These are phyloP conservation scores for Artemisia argyi DNA, from an alignment of 129 eudicot genomes.

Conservation along the genomic window DNA sequence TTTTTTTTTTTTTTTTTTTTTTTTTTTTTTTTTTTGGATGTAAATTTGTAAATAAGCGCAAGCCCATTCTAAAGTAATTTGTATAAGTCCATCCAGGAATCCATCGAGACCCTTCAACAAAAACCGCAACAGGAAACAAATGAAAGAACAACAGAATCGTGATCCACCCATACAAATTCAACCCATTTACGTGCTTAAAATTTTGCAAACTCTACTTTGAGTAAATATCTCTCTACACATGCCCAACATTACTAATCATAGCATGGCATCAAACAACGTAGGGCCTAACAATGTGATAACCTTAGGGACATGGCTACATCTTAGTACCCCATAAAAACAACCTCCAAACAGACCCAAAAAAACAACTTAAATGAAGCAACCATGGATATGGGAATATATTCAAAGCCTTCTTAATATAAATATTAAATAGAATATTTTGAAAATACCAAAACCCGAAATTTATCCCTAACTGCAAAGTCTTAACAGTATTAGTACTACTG, in stretches of 20 bases:
- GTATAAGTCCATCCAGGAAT: constrained; percentile 46
- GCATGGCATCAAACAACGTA: constrained; percentile 89
- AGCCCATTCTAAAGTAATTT: too few species aligned
- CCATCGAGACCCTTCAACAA: constrained; percentile 96
- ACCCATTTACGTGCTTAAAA: constrained; percentile 86
- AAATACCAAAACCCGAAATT: constrained; percentile 92
- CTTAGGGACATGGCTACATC: too few species aligned
- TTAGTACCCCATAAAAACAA: too few species aligned
- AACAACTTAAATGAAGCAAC: constrained; percentile 84
- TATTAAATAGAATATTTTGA: constrained; percentile 87
- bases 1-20: too few species aligned
- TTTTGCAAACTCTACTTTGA: constrained; percentile 82
- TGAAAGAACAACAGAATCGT: constrained; percentile 70
- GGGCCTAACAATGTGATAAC: constrained; percentile 93
- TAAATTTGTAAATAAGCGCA: too few species aligned
- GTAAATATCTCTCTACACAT: constrained; percentile 78
- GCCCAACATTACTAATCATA: constrained; percentile 91
- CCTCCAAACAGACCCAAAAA: too few species aligned
- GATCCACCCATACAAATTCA: constrained; percentile 91
- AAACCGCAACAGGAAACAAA: constrained; percentile 84
- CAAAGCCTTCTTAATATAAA: constrained; percentile 71
- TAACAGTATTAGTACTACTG: constrained; percentile 36
- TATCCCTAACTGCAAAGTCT: constrained; percentile 64
- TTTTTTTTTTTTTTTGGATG: too few species aligned
- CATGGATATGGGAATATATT: constrained; percentile 90